A percentile compares a stretch with the other conserved stretches of the same genome.
Conservation (phyloP, 176 grass and related monocot species). For the Tillandsia fasciculata region DNA sequence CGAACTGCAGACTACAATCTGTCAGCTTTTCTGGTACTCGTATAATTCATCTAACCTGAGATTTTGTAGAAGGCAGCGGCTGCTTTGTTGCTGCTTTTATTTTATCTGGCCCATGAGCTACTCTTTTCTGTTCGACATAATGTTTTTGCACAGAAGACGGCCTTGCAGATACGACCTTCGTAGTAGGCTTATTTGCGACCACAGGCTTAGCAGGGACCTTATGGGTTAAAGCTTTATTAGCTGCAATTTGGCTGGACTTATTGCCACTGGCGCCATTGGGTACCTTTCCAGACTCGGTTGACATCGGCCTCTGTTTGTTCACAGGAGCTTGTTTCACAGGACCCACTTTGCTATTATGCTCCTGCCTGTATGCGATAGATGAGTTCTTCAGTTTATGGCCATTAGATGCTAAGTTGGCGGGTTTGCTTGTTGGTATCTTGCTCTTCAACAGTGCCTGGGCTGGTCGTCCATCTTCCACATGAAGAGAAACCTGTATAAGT, state of each 20-base stretch:
- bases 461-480: conserved; percentile 19
- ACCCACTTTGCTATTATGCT: conserved; percentile 17
- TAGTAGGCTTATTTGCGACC: conserved; percentile 38
- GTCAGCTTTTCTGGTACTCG: not conserved
- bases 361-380: conserved; percentile 21
- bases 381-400: conserved; percentile 29
- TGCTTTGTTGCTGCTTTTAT: conserved; percentile 23
- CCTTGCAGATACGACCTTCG: conserved; percentile 29
- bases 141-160: conserved; percentile 22
- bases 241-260: conserved; percentile 14
- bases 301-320: conserved; percentile 18
- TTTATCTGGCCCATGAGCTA: conserved; percentile 16
- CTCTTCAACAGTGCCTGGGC: conserved; percentile 12
- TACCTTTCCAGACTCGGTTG: conserved; percentile 15
- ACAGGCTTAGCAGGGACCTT: conserved; percentile 24
- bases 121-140: conserved; percentile 16
- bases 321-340: conserved; percentile 1
- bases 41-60: conserved; percentile 25
- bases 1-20: not conserved
- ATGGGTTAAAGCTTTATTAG: conserved; percentile 7
- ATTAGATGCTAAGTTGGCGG: conserved; percentile 6
- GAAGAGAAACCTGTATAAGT: conserved; percentile 35
- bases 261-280: conserved; percentile 6
- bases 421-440: conserved; percentile 7
- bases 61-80: conserved; percentile 20